These are phyloP conservation scores for Cucurbita maxima DNA, from an alignment of 306 rosid species.

Conservation along the genomic window DNA sequence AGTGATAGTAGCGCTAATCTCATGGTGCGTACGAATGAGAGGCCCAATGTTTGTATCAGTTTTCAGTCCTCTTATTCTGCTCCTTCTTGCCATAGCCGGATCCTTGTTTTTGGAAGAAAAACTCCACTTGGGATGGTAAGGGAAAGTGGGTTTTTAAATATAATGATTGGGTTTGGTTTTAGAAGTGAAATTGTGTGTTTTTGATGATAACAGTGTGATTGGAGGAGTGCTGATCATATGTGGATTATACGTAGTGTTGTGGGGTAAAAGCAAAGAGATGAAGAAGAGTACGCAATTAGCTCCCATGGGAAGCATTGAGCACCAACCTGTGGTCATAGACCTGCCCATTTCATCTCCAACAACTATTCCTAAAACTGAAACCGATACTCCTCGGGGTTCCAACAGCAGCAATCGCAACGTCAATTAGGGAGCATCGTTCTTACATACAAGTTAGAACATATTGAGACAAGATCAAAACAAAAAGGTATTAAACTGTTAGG, in stretches of 20 bases:
- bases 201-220: slow-evolving; percentile 19
- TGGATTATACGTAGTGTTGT: neutral
- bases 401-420: neutral
- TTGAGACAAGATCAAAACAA: no score
- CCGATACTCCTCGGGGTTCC: neutral
- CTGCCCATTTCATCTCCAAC: slow-evolving; percentile 13
- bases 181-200: no score
- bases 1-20: neutral
- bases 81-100: slow-evolving; percentile 7
- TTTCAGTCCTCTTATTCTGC: slow-evolving; percentile 6
- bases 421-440: neutral
- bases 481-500: no score
- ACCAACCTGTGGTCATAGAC: neutral
- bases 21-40: slow-evolving; percentile 15
- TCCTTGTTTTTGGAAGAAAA: slow-evolving; percentile 11
- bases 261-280: slow-evolving; percentile 7
- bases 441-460: neutral
- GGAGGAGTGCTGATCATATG: neutral
- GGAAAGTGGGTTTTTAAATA: no score
- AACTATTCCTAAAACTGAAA: neutral
- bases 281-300: neutral
- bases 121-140: slow-evolving; percentile 17
- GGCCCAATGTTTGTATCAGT: slow-evolving; percentile 16
- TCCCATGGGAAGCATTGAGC: neutral
- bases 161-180: no score